Base-by-base conservation (phyloP, 495 filamentous ascomycete species). In the Pseudoneurospora amorphoporcata region DNA sequence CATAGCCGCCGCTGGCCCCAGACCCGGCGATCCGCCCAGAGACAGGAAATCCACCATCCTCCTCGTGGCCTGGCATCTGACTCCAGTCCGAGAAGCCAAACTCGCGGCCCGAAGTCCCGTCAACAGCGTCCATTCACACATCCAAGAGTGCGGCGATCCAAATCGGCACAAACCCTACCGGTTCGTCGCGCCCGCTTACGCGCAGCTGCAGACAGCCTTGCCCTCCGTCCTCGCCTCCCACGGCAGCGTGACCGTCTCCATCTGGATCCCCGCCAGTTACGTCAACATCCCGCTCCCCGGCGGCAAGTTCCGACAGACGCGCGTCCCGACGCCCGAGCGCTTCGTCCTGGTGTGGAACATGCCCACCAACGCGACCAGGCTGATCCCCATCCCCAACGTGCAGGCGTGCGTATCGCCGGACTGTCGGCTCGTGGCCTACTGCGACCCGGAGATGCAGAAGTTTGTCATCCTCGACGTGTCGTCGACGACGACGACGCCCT, bases 261-360 rank as follows among this genome's bases (percentile, higher is more conserved):
- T 79, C 45, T 80, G 79, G 79, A 80, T 80, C 32, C 79, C 79
- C 4, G 75, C 78, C 42, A 75, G 72, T 40, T 74, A 76, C 68
- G 35, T 65, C 12, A 75, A 78, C 43, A 68, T 76, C n/a, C 69
- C 74, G 41, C 39, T 76, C 19, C 68, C 74, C n/a, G 75, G 73
- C 2, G 68, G 47, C 35, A 77, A 75, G 29, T 78, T 70, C 68
- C 65, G 68, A 10, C 72, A 68, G 2, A 72, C 68, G 4, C 70
- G 74, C 0, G 69, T 72, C 3, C 69, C 73, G 0, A 71, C 73
- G 3, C 68, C 77, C 2, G 73, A 78, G 58, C 69, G 79, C 17
- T 76, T 70, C n/a, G 75, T 81, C 5, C 37, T 81, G 12, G 38
- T 70, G 4, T 81, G 79, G 79, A 71, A 81, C 45, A 70, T 79